These are phyloP conservation scores for Umbilicus rupestris DNA, from an alignment of 164 flowering plant genomes.

Conservation along the genomic window DNA sequence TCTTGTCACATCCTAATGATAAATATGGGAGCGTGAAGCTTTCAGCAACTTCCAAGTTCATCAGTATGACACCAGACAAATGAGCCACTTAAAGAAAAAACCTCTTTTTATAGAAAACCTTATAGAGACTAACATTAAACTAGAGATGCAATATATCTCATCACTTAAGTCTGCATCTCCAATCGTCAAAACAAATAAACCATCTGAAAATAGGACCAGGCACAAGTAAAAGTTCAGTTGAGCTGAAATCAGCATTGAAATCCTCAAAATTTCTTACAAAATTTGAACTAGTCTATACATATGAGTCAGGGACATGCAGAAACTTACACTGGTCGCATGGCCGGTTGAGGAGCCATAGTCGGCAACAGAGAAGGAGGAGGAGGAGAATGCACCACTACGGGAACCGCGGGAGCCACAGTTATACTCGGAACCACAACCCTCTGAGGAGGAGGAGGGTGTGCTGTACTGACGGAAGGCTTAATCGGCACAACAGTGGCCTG, in stretches of 20 bases:
- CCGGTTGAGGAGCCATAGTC: background rate
- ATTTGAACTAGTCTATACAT: background rate
- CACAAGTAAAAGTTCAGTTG: background rate
- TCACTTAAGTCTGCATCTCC: too few relatives aligned
- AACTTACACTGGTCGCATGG: conserved; percentile 4
- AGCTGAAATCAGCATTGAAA: background rate
- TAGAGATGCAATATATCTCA: too few relatives aligned
- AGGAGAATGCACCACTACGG: background rate
- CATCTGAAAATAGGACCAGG: background rate
- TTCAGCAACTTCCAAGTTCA: too few relatives aligned
- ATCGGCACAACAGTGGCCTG: background rate
- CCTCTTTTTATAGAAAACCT: too few relatives aligned
- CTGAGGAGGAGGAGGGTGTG: background rate
- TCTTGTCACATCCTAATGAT: too few relatives aligned
- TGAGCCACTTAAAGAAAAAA: too few relatives aligned
- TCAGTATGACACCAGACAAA: too few relatives aligned
- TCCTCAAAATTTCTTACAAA: background rate
- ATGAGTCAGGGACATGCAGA: background rate
- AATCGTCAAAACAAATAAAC: too few relatives aligned
- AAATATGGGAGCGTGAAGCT: too few relatives aligned
- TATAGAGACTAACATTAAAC: too few relatives aligned
- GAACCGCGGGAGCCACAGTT: background rate
- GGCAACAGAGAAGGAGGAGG: background rate
- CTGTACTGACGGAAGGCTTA: background rate
- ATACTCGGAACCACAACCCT: background rate